A percentile compares a stretch with the other conserved stretches of the same genome.
phyloP scores from a whole-genome alignment of 2,329 filamentous ascomycete species.

The Fusarium sp. region DNA sequence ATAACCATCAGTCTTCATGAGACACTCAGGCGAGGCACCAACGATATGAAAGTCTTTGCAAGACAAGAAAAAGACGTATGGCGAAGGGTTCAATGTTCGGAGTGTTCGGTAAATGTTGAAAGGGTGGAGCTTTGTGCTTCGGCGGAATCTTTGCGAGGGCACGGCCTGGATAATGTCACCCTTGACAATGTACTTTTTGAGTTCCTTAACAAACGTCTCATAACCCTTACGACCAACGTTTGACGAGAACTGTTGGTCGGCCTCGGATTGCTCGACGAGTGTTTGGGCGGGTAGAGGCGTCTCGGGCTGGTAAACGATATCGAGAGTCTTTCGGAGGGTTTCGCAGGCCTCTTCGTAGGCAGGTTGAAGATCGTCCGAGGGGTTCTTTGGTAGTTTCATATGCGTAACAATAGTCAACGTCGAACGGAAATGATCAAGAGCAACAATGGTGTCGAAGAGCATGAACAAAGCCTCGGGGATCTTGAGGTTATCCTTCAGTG shows the following conservation, averaged over 20 bases:
- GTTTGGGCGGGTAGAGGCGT: slow-evolving; percentile 81
- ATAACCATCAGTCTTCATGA: slow-evolving; percentile 75
- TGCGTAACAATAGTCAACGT: slow-evolving; percentile 95
- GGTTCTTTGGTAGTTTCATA: slow-evolving; percentile 73
- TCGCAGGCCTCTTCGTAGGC: slow-evolving; percentile 68
- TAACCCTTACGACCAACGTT: slow-evolving; percentile 93
- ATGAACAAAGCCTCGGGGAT: slow-evolving; percentile 97
- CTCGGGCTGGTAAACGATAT: slow-evolving; percentile 77
- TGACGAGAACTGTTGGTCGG: slow-evolving; percentile 84
- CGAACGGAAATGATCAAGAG: slow-evolving; percentile 94
- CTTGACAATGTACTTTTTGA: slow-evolving; percentile 90
- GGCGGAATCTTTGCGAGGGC: slow-evolving; percentile 90
- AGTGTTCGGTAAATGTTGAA: slow-evolving; percentile 99
- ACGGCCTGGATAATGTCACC: slow-evolving; percentile 99
- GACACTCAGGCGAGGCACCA: slow-evolving; percentile 91
- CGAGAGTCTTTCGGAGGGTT: slow-evolving; percentile 69
- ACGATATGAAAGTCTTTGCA: slow-evolving; percentile 95
- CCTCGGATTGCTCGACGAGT: slow-evolving; percentile 66
- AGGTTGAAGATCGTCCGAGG: slow-evolving; percentile 60
- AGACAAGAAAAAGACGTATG: slow-evolving; percentile 96
- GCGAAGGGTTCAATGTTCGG: slow-evolving; percentile 96
- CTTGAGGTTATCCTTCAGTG: slow-evolving; percentile 86
- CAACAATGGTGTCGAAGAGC: slow-evolving; percentile 94
- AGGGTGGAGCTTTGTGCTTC: slow-evolving; percentile 90
- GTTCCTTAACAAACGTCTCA: slow-evolving; percentile 83